A percentile compares a stretch with the other conserved stretches of the same genome.
Conservation (phyloP, 768 basidiomycete species). For the Hydnum rufescens region DNA sequence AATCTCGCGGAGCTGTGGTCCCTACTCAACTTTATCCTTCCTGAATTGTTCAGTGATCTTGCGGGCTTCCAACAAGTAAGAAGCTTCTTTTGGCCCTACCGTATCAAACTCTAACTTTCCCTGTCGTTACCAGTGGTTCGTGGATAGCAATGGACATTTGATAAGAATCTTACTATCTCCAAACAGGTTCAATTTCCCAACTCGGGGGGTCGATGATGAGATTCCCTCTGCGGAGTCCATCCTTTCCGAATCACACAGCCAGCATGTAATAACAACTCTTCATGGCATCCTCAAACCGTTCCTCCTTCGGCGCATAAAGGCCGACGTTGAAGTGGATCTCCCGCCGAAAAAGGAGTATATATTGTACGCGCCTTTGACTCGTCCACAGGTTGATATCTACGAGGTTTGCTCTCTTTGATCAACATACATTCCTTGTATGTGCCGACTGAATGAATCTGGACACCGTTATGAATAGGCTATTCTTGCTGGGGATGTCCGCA, state of each 20-base stretch:
- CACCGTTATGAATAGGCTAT: too few species aligned
- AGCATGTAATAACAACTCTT: conserved; percentile 52
- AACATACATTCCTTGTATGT: too few species aligned
- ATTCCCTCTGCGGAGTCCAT: conserved; percentile 9
- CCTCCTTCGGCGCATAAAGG: conserved; percentile 77
- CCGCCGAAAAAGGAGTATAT: conserved; percentile 94
- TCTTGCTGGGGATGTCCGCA: conserved; percentile 46
- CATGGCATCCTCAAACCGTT: conserved; percentile 92
- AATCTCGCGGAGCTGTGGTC: conserved; percentile 92
- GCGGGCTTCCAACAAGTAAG: conserved; percentile 74
- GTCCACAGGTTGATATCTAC: conserved; percentile 68
- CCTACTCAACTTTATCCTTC: conserved; percentile 85
- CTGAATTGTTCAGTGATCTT: conserved; percentile 79
- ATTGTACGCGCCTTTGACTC: conserved; percentile 73
- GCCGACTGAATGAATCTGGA: too few species aligned
- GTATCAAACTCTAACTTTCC: conserved; percentile 15
- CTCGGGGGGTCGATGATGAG: conserved; percentile 20
- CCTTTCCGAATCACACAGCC: conserved; percentile 37
- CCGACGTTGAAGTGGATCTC: conserved; percentile 72
- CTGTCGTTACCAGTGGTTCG: neutral
- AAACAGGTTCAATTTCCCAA: conserved; percentile 47
- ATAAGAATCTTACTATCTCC: conserved; percentile 12
- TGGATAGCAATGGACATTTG: neutral
- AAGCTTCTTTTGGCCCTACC: neutral
- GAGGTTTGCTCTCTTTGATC: conserved; percentile 22